Base-by-base conservation (phyloP, 2,329 filamentous ascomycete genomes). In the Colletotrichum cereale region DNA sequence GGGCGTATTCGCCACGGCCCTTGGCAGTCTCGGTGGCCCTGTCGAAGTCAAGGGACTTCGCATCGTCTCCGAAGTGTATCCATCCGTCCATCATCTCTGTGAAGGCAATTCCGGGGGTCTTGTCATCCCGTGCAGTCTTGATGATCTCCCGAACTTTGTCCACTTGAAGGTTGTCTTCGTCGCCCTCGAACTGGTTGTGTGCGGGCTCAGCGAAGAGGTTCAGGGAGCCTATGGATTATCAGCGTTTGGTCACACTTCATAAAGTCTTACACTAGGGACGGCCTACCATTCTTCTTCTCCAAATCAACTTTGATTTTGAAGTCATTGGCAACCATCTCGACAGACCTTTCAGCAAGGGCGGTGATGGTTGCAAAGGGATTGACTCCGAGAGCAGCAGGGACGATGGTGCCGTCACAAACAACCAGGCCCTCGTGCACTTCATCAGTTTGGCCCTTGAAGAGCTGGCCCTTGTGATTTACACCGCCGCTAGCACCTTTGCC, bases 351-450 rank as follows among this genome's bases (percentile, higher is more conserved):
- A 0, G 91, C 90, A 29, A 93, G 84, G 2, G 91, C 91, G 0
- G 90, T 87, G 73, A 93, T 93, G 1, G 91, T 93, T 1, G 91
- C 91, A 62, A 92, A 86, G 0, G 91, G 91, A 75, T 93, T 93
- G 2, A 90, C 89, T 11, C 90, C 86, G 2, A 93, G 82, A 0
- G 90, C 86, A 4, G 86, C 86, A 0, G 91, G 91, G 18, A 93
- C 86, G 1, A 89, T 80, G 3, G 90, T 84, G 14, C 82, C 90
- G 76, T 93, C 91, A 0, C 87, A 88, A 31, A 91, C 87, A 14
- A 92, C 82, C 4, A 93, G 83, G 0, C 90, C 90, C 0, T 82
- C 57, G 75, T 93, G 82, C 0, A 86, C 85, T 36, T 89, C 86
- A 0, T 75, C 75, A 0, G 84, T 85, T 3, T 80, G 75, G 2